Evolutionary conservation across 176 grass and related monocot species (phyloP), one percentile per base, ranked within the genome.

Genomic region (Secale cereale): DNA sequence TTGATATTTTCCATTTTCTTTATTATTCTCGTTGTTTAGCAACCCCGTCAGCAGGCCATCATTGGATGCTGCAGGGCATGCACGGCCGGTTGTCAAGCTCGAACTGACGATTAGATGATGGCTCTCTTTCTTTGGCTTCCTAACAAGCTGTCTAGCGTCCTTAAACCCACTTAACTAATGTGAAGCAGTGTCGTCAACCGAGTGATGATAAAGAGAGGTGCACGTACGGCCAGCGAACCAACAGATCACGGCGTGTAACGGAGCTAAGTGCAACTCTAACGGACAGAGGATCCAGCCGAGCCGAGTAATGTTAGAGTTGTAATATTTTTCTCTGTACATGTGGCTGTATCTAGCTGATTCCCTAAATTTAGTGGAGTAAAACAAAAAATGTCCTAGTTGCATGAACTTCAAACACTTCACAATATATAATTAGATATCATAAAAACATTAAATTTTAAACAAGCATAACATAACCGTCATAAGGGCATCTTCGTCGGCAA

Each of bases 11-110:
- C 1, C 4, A 9, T 65, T 83, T 22, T 26, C 25, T n/a, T 65
- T 78, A 11, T 46, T 20, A 7, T 75, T 32, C 22, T 61, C 32
- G 9, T 78, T 84, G 76, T 84, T 74, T 74, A 79, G 59, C 31
- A 23, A 11, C 36, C 50, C 54, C 74, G 26, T 41, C 10, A 41
- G 10, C 39, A 41, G 39, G 39, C 39, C 39, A 41, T 50, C 65
- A 30, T 27, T n/a, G 29, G 29, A 65, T n/a, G 71, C 48, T 52
- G 16, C 16, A 19, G 56, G 70, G 52, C 48, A 35, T 66, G 16
- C 59, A 82, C 87, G 40, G 28, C 10, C 35, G 37, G 37, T 39
- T 39, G 37, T n/a, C 2, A 39, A 10, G 37, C 37, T 39, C 1
- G 2, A 41, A 54, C 54, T 40, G 13, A 78, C 31, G 45, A 48